phyloP scores from a whole-genome alignment of 192 early-diverging fungal species.

The Geranomyces michiganensis region DNA sequence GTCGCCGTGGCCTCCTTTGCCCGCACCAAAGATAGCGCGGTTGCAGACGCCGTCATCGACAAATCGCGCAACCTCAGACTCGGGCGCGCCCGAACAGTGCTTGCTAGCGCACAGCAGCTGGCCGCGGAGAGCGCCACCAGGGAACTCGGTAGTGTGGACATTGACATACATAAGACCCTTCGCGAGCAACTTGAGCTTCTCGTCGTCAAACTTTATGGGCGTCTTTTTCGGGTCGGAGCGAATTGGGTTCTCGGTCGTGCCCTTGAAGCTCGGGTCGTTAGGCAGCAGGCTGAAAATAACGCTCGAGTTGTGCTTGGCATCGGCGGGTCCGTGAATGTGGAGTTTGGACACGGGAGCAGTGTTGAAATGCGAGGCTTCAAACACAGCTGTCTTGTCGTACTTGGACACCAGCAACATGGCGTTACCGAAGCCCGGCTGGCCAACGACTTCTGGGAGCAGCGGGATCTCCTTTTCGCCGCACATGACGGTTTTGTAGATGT shows the following conservation, averaged over 20 bases:
- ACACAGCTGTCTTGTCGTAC: neutral
- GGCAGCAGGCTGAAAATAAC: conserved; percentile 20
- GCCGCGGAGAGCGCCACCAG: conserved; percentile 22
- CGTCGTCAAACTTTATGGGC: conserved; percentile 21
- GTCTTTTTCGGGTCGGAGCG: neutral
- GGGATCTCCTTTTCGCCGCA: conserved; percentile 32
- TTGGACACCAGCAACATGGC: conserved; percentile 2
- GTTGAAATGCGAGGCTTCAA: conserved; percentile 25
- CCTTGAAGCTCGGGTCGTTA: neutral
- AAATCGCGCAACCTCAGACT: conserved; percentile 10
- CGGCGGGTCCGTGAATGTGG: conserved; percentile 34
- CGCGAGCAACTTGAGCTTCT: conserved; percentile 5
- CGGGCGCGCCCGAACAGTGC: neutral
- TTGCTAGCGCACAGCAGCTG: conserved; percentile 20
- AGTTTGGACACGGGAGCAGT: conserved; percentile 19
- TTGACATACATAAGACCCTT: conserved; percentile 25
- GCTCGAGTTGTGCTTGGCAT: neutral
- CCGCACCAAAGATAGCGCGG: conserved; percentile 22
- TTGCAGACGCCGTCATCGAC: conserved; percentile 27
- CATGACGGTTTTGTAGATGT: conserved; percentile 30
- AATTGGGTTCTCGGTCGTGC: conserved; percentile 19
- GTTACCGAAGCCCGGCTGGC: conserved; percentile 19
- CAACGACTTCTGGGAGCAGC: neutral
- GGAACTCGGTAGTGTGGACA: conserved; percentile 6
- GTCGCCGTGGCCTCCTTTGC: neutral